Conservation (phyloP, 2,329 filamentous ascomycete genomes). For the Colletotrichum tamarilloi region DNA sequence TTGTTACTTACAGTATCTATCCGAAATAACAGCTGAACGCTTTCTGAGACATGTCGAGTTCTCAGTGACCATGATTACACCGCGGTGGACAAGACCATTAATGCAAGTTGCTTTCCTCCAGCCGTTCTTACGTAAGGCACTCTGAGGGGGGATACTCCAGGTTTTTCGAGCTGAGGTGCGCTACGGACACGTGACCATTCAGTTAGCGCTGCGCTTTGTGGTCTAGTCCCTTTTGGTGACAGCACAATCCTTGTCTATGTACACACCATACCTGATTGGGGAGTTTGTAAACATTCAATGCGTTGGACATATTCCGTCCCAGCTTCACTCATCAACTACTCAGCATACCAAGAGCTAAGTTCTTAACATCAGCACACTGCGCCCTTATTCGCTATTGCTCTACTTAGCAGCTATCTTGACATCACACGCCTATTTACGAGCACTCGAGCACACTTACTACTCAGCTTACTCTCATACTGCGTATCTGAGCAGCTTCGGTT, state of each 20-base stretch:
- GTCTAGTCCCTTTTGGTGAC: not conserved
- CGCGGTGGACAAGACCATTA: no score
- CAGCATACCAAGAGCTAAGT: not conserved
- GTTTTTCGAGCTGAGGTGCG: not conserved
- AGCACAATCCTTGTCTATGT: not conserved
- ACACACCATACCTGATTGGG: constrained; percentile 13
- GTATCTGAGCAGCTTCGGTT: not conserved
- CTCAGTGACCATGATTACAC: no score
- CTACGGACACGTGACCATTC: not conserved
- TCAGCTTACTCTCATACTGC: not conserved
- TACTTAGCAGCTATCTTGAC: not conserved
- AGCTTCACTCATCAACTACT: not conserved
- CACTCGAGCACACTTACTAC: not conserved
- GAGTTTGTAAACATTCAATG: constrained; percentile 17
- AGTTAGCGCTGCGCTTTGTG: not conserved
- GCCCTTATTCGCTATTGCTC: not conserved
- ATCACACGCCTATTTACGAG: not conserved
- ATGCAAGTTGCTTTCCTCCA: no score
- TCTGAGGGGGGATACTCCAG: not conserved
- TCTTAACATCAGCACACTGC: not conserved
- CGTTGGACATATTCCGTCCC: not conserved
- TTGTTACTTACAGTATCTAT: no score
- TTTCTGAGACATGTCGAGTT: no score
- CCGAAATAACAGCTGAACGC: no score
- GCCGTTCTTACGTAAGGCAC: not conserved